These are phyloP conservation scores for Suillus plorans DNA, from an alignment of 768 basidiomycete genomes.

Conservation along the genomic window DNA sequence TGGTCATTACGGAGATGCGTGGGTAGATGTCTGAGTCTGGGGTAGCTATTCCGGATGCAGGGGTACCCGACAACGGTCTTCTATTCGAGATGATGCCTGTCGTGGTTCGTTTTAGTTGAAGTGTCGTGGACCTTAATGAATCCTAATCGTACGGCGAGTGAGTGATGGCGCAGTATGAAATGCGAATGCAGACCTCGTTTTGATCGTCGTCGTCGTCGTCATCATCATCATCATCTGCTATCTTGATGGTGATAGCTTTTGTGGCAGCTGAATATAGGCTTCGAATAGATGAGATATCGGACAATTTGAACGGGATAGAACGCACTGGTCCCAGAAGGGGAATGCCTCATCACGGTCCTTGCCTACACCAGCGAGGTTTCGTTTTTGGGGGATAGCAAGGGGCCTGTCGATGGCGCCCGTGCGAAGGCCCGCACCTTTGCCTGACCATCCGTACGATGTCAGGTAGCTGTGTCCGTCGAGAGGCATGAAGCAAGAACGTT, in stretches of 20 bases:
- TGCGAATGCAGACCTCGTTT: slow-evolving; percentile 5
- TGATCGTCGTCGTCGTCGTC: slow-evolving; percentile 20
- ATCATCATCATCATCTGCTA: slow-evolving; percentile 51
- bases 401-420: slow-evolving; percentile 77
- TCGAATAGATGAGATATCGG: background rate
- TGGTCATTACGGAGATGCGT: slow-evolving; percentile 52
- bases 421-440: slow-evolving; percentile 83
- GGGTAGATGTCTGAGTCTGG: slow-evolving; percentile 32
- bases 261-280: slow-evolving; percentile 77
- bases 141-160: slow-evolving; percentile 12
- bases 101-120: slow-evolving; percentile 53
- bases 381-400: slow-evolving; percentile 79
- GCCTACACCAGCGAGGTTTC: slow-evolving; percentile 81
- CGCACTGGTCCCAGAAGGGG: slow-evolving; percentile 98
- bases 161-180: slow-evolving; percentile 4
- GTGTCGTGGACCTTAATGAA: slow-evolving; percentile 15
- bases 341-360: slow-evolving; percentile 95
- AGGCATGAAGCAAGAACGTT: slow-evolving; percentile 46
- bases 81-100: slow-evolving; percentile 80
- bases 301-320: slow-evolving; percentile 17
- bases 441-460: slow-evolving; percentile 83
- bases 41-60: slow-evolving; percentile 46
- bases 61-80: slow-evolving; percentile 51
- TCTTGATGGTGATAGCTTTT: slow-evolving; percentile 74
- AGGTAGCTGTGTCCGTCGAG: slow-evolving; percentile 73